These are phyloP conservation scores for Pyrenochaeta sp. DNA, from an alignment of 2,329 filamentous ascomycete genomes.

Conservation along the genomic window DNA sequence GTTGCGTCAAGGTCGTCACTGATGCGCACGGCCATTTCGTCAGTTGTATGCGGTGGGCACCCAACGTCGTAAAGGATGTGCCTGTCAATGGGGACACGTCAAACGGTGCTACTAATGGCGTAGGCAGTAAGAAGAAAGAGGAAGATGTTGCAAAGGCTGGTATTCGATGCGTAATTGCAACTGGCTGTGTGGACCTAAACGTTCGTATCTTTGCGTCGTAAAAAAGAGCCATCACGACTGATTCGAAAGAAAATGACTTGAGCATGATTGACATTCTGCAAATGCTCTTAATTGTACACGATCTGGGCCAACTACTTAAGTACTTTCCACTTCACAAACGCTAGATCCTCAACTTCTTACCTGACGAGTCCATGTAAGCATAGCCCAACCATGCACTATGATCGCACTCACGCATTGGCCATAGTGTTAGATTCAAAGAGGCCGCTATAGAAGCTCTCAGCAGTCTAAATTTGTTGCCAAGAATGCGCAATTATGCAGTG, in stretches of 20 bases:
- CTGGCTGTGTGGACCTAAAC: constrained; percentile 82
- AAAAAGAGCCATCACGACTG: neutral
- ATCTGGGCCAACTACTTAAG: too few species aligned
- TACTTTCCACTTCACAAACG: too few species aligned
- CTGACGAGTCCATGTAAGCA: too few species aligned
- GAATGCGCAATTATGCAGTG: too few species aligned
- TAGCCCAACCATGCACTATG: too few species aligned
- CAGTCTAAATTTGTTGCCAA: too few species aligned
- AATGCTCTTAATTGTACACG: too few species aligned
- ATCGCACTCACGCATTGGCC: too few species aligned
- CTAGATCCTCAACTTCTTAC: too few species aligned
- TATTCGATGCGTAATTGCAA: constrained; percentile 86
- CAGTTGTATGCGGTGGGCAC: constrained; percentile 87
- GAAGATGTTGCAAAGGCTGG: constrained; percentile 62
- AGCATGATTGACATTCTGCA: too few species aligned
- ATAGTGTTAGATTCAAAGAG: too few species aligned
- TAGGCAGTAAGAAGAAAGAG: constrained; percentile 61
- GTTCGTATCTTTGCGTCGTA: constrained; percentile 77
- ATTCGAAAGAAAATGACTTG: neutral
- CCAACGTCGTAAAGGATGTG: constrained; percentile 71
- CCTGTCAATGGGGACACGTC: constrained; percentile 50
- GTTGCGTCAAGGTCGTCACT: constrained; percentile 81
- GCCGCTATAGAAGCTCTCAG: too few species aligned
- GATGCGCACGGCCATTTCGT: constrained; percentile 86
- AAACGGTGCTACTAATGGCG: constrained; percentile 55